A percentile compares a stretch with the other conserved stretches of the same genome.
These are phyloP conservation scores for Pyricularia pennisetigena DNA, from an alignment of 2,329 filamentous ascomycete genomes.

Conservation along the genomic window DNA sequence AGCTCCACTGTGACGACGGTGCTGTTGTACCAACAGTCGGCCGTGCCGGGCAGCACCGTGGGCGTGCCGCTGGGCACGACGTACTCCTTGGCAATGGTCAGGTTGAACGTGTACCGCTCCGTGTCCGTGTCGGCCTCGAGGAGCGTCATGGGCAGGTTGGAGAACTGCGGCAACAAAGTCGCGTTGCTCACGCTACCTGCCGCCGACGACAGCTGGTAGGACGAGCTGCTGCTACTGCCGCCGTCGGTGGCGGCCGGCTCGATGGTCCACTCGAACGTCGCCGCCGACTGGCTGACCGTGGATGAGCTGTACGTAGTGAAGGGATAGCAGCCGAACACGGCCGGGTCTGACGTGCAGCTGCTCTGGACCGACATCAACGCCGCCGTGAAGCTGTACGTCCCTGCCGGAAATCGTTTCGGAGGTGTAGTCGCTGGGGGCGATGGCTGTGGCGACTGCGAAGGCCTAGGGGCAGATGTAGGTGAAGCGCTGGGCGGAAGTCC, in stretches of 20 bases:
- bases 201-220: slow-evolving; percentile 19
- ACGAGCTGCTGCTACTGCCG: neutral
- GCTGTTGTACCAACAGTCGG: slow-evolving; percentile 43
- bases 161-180: slow-evolving; percentile 33
- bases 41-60: slow-evolving; percentile 20
- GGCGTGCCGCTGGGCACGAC: slow-evolving; percentile 32
- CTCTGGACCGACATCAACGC: slow-evolving; percentile 42
- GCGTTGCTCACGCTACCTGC: slow-evolving; percentile 36
- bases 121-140: slow-evolving; percentile 33
- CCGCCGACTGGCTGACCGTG: slow-evolving; percentile 24
- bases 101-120: slow-evolving; percentile 50
- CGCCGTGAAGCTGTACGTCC: slow-evolving; percentile 51
- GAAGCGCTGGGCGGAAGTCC: neutral
- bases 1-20: slow-evolving; percentile 47
- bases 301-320: slow-evolving; percentile 36
- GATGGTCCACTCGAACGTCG: slow-evolving; percentile 55
- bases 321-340: slow-evolving; percentile 55
- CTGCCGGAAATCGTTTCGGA: slow-evolving; percentile 41
- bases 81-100: slow-evolving; percentile 39
- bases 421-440: neutral
- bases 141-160: slow-evolving; percentile 37
- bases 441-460: neutral
- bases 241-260: slow-evolving; percentile 6
- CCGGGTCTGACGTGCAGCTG: slow-evolving; percentile 46
- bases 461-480: neutral